Evolutionary conservation across 2,329 filamentous ascomycete genomes (phyloP), one percentile per base, ranked within the genome.

Genomic region (Nannizzia gypsea): DNA sequence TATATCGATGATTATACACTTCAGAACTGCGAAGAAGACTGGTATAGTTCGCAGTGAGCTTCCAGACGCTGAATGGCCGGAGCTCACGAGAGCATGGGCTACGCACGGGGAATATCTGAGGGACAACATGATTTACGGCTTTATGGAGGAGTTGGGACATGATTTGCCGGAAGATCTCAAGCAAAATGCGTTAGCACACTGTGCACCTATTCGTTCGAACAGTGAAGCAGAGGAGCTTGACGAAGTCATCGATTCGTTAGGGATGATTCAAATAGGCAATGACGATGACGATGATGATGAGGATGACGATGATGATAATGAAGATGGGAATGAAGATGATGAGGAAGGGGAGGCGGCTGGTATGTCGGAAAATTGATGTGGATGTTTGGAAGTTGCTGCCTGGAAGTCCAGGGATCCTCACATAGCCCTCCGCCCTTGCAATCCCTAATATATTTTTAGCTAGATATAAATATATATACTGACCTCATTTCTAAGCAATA

Each of bases 71-170:
- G 50, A 36, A 17, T 38, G 31, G 31, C 54, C 54, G 3, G 54
- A 56, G 54, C 36, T 38, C 17, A 42, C 17, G 36, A 36, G n/a
- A n/a, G 54, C 22, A 56, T 56, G 54, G 54, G 54, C 31, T 42
- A 38, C 31, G 36, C 31, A 28, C 20, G 54, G 54, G 24, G 20
- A 24, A 13, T 56, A 42, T 56, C 36, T 55, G 1, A 20, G 54
- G 8, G 54, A 56, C 22, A 38, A 38, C 31, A 42, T 56, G 31
- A 56, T 56, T 8, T 22, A 24, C 11, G 9, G n/a, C n/a, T 56
- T 56, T 38, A 56, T 42, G 28, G 13, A 56, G 20, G 54, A 36
- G 31, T 9, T 40, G 15, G 54, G 31, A 15, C 31, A 24, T 17
- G 54, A 56, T 13, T 3, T 56, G 17, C 54, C 54, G 26, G 54